Base-by-base conservation (phyloP, 495 filamentous ascomycete genomes). In the Physcia stellaris region DNA sequence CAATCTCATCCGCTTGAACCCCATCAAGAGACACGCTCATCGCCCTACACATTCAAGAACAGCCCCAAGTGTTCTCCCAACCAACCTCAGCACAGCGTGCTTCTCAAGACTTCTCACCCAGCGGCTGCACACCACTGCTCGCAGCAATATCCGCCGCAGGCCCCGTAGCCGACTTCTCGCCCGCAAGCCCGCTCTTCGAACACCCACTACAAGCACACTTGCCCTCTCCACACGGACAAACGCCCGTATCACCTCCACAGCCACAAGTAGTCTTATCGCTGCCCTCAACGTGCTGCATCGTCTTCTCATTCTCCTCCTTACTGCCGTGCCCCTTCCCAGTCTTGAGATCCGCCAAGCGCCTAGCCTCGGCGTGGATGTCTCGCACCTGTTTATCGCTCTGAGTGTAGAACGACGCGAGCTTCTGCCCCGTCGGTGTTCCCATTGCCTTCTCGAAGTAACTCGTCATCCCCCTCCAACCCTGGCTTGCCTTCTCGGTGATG, bases 381-480 rank as follows among this genome's bases (percentile, higher is more conserved):
- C 83, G 66, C 9, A 94, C 82, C 66, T 93, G 84, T 60, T 85
- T 83, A 55, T 77, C 72, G 39, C 78, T 70, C 41, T 79, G 66
- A 6, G 72, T 68, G 59, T 98, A 96, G 64, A 98, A 96, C 32
- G 75, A 63, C 20, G 83, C 79, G 24, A 98, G 61, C 57, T 77
- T 82, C 63, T 83, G 74, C 42, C 90, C 90, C 1, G 85, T 85
- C 6, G 86, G 83, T 2, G 84, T 88, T 43, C 68, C 75, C 17
- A 79, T 64, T 1, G 86, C 87, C 68, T 90, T 87, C 64, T 95
- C 87, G 52, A 93, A 98, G 69, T 96, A 94, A 18, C 73, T 73
- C 55, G 60, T 62, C 49, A 92, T 49, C 23, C 85, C 79, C 26
- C 63, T 64, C 63, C 79, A 80, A 44, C 79, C 70, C 15, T 47